Conservation (phyloP, 164 flowering plant genomes). For the Nymphaea thermarum region DNA sequence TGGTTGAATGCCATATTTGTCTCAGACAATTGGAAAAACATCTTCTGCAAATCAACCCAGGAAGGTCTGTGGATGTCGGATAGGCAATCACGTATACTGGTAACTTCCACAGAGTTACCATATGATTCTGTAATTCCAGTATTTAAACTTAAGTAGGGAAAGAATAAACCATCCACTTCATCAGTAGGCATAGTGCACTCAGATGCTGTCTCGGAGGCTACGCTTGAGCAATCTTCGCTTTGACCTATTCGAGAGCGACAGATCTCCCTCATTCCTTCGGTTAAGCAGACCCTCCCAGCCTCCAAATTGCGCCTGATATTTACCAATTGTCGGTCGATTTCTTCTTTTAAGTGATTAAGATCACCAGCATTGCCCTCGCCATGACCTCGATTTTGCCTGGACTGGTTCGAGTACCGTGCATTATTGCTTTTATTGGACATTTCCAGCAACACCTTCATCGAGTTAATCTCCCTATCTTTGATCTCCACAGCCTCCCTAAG, state of each 20-base stretch:
- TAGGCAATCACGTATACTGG: neutral
- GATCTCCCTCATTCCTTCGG: slow-evolving; percentile 11
- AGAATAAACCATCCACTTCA: slow-evolving; percentile 2
- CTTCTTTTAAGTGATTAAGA: slow-evolving; percentile 32
- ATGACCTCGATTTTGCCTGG: slow-evolving; percentile 4
- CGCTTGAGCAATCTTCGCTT: neutral
- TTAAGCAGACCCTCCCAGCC: slow-evolving; percentile 17
- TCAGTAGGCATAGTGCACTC: slow-evolving; percentile 6
- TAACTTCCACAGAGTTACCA: neutral
- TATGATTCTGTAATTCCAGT: neutral
- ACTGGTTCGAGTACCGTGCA: slow-evolving; percentile 12
- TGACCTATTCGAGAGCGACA: neutral
- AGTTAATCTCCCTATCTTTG: slow-evolving; percentile 38
- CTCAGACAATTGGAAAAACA: slow-evolving; percentile 9
- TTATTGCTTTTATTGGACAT: slow-evolving; percentile 23
- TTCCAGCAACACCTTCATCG: slow-evolving; percentile 19
- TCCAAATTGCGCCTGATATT: slow-evolving; percentile 44
- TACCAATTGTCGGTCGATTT: slow-evolving; percentile 47
- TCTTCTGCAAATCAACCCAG: slow-evolving; percentile 1
- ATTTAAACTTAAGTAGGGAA: neutral
- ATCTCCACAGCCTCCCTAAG: slow-evolving; percentile 45
- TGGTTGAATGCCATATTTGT: slow-evolving; percentile 26
- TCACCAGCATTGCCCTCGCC: slow-evolving; percentile 30
- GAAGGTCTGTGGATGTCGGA: neutral
- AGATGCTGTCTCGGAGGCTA: neutral